Base-by-base conservation (phyloP, 2,329 filamentous ascomycete species). In the Trichoderma sp. region DNA sequence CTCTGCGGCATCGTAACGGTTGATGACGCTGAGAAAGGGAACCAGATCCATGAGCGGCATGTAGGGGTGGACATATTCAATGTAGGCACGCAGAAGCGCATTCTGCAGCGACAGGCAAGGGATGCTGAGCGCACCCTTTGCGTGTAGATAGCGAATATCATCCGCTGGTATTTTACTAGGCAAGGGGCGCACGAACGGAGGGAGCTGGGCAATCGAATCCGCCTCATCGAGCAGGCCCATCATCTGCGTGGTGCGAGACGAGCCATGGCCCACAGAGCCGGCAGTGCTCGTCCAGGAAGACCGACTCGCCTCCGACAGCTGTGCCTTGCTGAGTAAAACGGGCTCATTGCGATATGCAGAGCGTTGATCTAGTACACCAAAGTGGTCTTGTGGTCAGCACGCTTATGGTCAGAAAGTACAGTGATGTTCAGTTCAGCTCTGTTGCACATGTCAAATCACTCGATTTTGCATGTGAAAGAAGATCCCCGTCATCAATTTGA, bases 21-120 rank as follows among this genome's bases (percentile, higher is more conserved):
- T 90, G 78, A 95, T 88, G 62, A 89, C 88, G 67, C 86, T 81
- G 75, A 93, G 81, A 79, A 92, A 89, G 82, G 91, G 85, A 82
- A 91, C 84, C 81, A 92, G 81, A 86, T 94, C 95, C 77, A 98
- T 86, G 38, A 98, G 87, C 29, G 96, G 96, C 94, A 98, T 98
- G 83, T 94, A 98, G 1, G 95, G 95, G 83, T 98, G 93, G 8
- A 98, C 95, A 82, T 93, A 98, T 85, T 98, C 94, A 77, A 96
- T 89, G 80, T 97, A 98, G 53, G 92, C 92, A 79, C 92, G 92
- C 18, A 98, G 86, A 60, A 98, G 88, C 76, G 95, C 95, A 82
- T 94, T 94, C 80, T 96, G 93, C 45, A 98, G 87, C 5, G 86
- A 85, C 4, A 88, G 84, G 56, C 90, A 88, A 2, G 96, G 96